phyloP scores from a whole-genome alignment of 192 early-diverging fungal genomes.

The Entophlyctis luteolus region DNA sequence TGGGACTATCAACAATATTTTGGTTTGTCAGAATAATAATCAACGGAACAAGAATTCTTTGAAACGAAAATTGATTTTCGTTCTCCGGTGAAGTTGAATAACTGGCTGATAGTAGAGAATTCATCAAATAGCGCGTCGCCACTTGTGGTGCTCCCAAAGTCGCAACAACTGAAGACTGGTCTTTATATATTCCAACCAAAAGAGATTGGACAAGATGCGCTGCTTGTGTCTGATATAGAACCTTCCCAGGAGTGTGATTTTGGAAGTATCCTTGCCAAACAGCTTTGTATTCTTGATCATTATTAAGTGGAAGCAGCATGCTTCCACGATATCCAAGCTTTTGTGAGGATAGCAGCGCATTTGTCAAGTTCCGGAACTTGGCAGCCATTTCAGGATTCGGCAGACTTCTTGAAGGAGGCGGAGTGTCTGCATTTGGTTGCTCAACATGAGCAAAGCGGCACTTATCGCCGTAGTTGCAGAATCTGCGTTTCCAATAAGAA shows the following conservation, averaged over 20 bases:
- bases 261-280: background rate
- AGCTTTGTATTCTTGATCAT: background rate
- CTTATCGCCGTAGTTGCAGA: background rate
- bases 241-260: background rate
- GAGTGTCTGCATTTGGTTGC: background rate
- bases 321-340: background rate
- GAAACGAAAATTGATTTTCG: background rate
- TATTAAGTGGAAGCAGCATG: background rate
- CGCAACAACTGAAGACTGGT: background rate
- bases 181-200: background rate
- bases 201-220: background rate
- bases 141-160: background rate
- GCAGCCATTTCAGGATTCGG: background rate
- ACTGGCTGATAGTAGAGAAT: background rate
- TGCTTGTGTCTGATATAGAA: background rate
- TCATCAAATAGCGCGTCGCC: background rate
- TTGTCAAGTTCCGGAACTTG: background rate
- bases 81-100: background rate
- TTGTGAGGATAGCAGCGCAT: background rate
- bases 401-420: background rate
- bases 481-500: background rate
- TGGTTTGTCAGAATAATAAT: background rate
- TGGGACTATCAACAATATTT: background rate
- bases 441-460: conserved; percentile 7
- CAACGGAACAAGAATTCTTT: background rate